A percentile compares a stretch with the other conserved stretches of the same genome.
Conservation (phyloP, 2,329 filamentous ascomycete species). For the Fusarium torulosum region DNA sequence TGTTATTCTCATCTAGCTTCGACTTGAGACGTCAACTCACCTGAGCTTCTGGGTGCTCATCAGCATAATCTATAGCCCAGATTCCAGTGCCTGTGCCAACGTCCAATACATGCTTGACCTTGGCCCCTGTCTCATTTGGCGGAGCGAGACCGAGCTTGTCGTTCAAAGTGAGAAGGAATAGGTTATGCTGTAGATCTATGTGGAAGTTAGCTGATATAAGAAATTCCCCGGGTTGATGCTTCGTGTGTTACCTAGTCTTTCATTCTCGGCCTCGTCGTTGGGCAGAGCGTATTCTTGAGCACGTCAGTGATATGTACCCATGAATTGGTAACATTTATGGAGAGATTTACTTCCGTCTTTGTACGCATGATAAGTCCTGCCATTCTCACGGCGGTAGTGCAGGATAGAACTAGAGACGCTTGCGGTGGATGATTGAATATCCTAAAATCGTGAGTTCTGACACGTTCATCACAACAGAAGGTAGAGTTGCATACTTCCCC, state of each 20-base stretch:
- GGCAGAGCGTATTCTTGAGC: conserved; percentile 33
- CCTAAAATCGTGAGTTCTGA: not conserved
- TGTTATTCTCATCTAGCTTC: rapidly evolving
- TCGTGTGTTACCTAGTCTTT: conserved; percentile 24
- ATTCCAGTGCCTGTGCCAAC: conserved; percentile 41
- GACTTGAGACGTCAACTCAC: not conserved
- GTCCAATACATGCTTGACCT: conserved; percentile 31
- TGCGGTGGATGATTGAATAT: conserved; percentile 6
- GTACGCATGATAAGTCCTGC: conserved; percentile 24
- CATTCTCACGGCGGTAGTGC: conserved; percentile 21
- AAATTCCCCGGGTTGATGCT: rapidly evolving
- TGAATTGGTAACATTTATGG: rapidly evolving
- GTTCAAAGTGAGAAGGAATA: conserved; percentile 31
- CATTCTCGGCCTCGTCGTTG: conserved; percentile 36
- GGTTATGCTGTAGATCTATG: conserved; percentile 35
- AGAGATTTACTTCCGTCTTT: conserved; percentile 13
- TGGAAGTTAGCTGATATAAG: not conserved
- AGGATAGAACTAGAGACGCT: conserved; percentile 17
- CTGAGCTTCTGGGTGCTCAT: conserved; percentile 30
- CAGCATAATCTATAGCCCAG: conserved; percentile 39
- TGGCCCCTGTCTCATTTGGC: conserved; percentile 25
- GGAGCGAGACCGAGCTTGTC: conserved; percentile 33
- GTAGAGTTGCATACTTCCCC: not conserved
- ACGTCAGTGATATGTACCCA: rapidly evolving
- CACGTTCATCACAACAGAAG: rapidly evolving